Base-by-base conservation (phyloP, 1,284 basidiomycete genomes). In the Cutaneotrichosporon cavernicola region DNA sequence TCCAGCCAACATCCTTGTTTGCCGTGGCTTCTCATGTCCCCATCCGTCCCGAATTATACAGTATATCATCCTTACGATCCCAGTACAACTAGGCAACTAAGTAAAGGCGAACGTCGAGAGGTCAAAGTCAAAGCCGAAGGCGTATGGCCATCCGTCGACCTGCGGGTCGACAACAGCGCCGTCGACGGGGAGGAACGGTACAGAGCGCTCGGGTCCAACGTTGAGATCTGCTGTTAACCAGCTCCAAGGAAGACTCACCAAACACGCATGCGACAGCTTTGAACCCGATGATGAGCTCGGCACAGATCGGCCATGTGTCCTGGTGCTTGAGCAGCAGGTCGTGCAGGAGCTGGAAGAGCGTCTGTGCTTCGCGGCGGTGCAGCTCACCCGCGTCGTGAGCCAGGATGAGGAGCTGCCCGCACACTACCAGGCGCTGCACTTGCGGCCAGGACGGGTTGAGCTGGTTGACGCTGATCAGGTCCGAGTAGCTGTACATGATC, bases 361-460 rank as follows among this genome's bases (percentile, higher is more conserved):
- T 31, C 18, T 55, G 53, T 2, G 63, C 62, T 32, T 71, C 69
- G 10, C 62, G 61, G 8, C 21, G 49, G 34, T 71, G 69, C 9
- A 69, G 47, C 56, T 71, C 69, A 14, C 69, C 69, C 8, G 56
- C 57, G 22, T 63, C 62, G 46, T 63, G 62, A 36, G 65, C 64
- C 4, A 71, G 65, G 21, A 73, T 66, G 26, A 73, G 66, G 4
- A 71, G 60, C 26, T 71, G 72, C 9, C 67, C 69, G 52, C 63
- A 66, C 6, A 64, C 50, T 1, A 65, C 61, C 14, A 73, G 58
- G 16, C 66, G 65, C 14, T 64, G 65, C 9, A 70, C 55, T 52
- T 73, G 70, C 13, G 72, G 72, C 72, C 70, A 71, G 4, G 63
- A 67, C 30, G 70, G 65, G 34, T 62, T 51, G 36, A 70, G 63